Percentiles rank a stretch among this genome's conserved stretches.
These are phyloP conservation scores for Apiospora marii DNA, from an alignment of 2,329 filamentous ascomycete genomes.

Conservation along the genomic window DNA sequence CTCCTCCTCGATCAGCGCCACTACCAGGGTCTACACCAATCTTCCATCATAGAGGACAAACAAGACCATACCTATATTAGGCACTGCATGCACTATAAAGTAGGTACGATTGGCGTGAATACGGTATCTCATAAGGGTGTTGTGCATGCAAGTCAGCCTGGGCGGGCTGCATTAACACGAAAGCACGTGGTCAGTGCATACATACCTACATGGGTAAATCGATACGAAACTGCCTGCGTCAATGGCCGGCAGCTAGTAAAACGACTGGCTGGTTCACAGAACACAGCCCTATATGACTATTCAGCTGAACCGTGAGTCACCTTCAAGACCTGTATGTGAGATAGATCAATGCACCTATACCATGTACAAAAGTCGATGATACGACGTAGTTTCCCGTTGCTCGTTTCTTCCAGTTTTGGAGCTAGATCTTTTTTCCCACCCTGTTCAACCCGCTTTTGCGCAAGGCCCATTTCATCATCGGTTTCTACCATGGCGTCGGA, in stretches of 20 bases:
- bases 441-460: conserved; percentile 15
- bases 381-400: conserved; percentile 1
- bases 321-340: background rate
- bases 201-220: background rate
- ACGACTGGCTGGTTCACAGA: background rate
- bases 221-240: background rate
- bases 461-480: conserved; percentile 29
- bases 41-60: background rate
- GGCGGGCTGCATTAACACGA: conserved; percentile 3
- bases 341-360: background rate
- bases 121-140: background rate
- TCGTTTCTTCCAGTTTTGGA: background rate
- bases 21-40: background rate
- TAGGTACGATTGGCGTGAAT: background rate
- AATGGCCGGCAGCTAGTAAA: background rate
- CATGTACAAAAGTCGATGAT: conserved; percentile 18
- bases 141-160: conserved; percentile 4
- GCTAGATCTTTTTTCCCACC: conserved; percentile 10
- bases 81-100: background rate
- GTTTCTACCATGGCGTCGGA: conserved; percentile 38
- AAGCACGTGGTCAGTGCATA: conserved; percentile 20
- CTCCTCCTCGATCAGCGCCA: background rate
- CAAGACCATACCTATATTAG: background rate
- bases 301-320: conserved; percentile 5
- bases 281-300: background rate